A percentile compares a stretch with the other conserved stretches of the same genome.
Conservation (phyloP, 352 stramenopile genomes). For the Globisporangium apiculatum region DNA sequence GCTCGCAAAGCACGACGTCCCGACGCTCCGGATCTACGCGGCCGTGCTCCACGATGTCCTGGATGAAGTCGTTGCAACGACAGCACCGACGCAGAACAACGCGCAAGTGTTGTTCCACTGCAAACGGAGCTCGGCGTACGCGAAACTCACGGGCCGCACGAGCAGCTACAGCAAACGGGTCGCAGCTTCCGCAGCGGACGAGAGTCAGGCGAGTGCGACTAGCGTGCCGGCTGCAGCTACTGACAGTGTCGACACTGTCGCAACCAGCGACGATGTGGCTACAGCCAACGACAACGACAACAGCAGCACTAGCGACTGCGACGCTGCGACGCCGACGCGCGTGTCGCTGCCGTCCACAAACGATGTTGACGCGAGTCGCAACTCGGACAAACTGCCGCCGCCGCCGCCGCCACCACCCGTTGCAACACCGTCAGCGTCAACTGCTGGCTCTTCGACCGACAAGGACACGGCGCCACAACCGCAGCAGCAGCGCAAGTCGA, state of each 20-base stretch:
- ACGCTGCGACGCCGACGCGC: background rate
- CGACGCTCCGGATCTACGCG: constrained; percentile 65
- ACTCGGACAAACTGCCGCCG: background rate
- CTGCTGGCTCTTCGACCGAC: constrained; percentile 1
- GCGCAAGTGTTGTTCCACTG: constrained; percentile 60
- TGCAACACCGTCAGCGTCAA: too few relatives aligned
- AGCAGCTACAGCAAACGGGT: constrained; percentile 30
- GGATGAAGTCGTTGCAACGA: constrained; percentile 58
- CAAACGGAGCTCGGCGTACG: constrained; percentile 54
- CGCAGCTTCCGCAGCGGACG: constrained; percentile 13
- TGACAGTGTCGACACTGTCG: background rate
- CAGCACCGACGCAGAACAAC: constrained; percentile 63
- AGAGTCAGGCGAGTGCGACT: constrained; percentile 6
- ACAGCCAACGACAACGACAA: background rate
- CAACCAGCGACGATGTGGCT: background rate
- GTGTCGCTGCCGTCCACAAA: too few relatives aligned
- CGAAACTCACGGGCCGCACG: constrained; percentile 44
- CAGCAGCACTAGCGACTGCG: constrained; percentile 1
- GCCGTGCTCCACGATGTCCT: constrained; percentile 72
- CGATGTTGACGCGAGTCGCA: background rate
- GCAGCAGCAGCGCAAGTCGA: constrained; percentile 36
- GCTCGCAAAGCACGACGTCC: constrained; percentile 54
- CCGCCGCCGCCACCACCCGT: constrained; percentile 2
- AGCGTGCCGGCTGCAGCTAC: constrained; percentile 22
- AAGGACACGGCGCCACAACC: constrained; percentile 14